A percentile compares a stretch with the other conserved stretches of the same genome.
phyloP scores from a whole-genome alignment of 2,329 filamentous ascomycete species.

The Leptographium lundbergii region DNA sequence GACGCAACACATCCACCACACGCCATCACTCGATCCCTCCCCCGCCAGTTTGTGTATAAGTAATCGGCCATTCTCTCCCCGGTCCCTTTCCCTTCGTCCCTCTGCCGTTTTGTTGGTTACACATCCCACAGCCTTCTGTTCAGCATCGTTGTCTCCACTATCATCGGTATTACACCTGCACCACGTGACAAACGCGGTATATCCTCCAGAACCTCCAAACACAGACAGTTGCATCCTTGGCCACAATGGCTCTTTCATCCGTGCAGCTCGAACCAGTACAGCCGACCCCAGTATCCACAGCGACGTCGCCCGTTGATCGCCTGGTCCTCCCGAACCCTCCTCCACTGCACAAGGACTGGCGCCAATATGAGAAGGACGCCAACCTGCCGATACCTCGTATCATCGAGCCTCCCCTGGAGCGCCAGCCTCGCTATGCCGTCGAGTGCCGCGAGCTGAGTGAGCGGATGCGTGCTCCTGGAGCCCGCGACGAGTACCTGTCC shows the following conservation, averaged over 20 bases:
- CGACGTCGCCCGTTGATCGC: conserved; percentile 3
- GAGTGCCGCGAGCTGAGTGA: conserved; percentile 26
- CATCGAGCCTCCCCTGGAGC: conserved; percentile 16
- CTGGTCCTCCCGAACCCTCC: conserved; percentile 22
- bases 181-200: neutral
- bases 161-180: neutral
- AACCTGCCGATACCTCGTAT: conserved; percentile 15
- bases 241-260: neutral
- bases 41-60: neutral
- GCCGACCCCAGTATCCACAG: neutral
- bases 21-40: neutral
- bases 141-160: neutral
- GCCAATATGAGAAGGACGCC: conserved; percentile 22
- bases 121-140: neutral
- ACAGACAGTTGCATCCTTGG: neutral
- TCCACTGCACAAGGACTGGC: conserved; percentile 27
- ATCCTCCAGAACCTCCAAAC: neutral
- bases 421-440: conserved; percentile 27
- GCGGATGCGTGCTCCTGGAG: conserved; percentile 22
- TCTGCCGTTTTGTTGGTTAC: neutral
- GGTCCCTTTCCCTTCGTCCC: neutral
- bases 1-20: neutral
- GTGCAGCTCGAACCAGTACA: neutral
- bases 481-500: conserved; percentile 24
- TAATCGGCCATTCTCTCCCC: neutral